Conservation (phyloP, 139 green algal genomes). For the Chlamydomonas incerta region DNA sequence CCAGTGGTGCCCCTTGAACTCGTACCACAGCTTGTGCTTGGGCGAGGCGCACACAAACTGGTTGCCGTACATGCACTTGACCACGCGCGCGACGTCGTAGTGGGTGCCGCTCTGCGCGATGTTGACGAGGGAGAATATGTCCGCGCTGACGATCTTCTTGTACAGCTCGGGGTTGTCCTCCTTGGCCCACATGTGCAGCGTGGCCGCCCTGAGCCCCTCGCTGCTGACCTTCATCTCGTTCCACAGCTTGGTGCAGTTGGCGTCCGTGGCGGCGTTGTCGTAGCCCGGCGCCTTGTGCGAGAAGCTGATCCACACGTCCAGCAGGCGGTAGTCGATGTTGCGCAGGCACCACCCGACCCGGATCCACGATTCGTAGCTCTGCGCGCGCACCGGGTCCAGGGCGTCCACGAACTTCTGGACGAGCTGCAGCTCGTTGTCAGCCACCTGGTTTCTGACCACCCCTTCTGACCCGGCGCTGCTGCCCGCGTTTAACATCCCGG, state of each 20-base stretch:
- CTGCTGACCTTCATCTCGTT: not conserved
- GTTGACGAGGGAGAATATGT: not conserved
- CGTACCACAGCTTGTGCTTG: conserved; percentile 24
- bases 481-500: too few species aligned
- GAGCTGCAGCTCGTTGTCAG: too few species aligned
- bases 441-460: too few species aligned
- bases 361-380: conserved; percentile 19
- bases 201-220: conserved; percentile 20
- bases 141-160: not conserved
- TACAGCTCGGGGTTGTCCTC: conserved; percentile 12
- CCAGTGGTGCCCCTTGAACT: conserved; percentile 31
- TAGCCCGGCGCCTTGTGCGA: not conserved
- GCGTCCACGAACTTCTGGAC: conserved; percentile 5
- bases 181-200: conserved; percentile 32
- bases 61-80: not conserved
- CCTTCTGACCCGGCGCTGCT: too few species aligned
- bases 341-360: conserved; percentile 31
- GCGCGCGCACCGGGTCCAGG: not conserved
- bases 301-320: conserved; percentile 29
- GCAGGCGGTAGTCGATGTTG: conserved; percentile 45
- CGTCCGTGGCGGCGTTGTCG: too few species aligned
- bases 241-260: conserved; percentile 27
- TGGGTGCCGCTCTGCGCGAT: not conserved
- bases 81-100: conserved; percentile 31
- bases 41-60: not conserved